These are phyloP conservation scores for Microbotryum violaceum DNA, from an alignment of 1,284 basidiomycete genomes.

Conservation along the genomic window DNA sequence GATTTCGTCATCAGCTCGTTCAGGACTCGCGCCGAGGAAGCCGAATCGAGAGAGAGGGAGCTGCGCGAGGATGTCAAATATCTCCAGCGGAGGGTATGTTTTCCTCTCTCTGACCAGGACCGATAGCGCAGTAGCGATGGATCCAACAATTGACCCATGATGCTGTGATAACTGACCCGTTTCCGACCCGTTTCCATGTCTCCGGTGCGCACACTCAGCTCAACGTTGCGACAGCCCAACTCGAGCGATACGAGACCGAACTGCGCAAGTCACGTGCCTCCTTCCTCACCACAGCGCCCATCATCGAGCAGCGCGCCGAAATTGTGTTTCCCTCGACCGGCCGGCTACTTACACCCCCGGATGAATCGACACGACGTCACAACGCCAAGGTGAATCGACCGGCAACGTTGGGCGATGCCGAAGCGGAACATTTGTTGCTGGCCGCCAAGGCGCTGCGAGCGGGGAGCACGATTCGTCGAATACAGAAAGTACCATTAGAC, in stretches of 20 bases:
- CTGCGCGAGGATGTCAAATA: constrained; percentile 2
- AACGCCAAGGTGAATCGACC: neutral
- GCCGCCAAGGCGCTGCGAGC: constrained; percentile 36
- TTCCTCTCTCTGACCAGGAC: neutral
- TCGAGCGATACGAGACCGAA: constrained; percentile 12
- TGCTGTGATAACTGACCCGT: too few species aligned
- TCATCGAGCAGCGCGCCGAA: constrained; percentile 16
- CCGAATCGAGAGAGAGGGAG: too few species aligned
- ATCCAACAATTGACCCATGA: too few species aligned
- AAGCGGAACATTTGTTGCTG: constrained; percentile 43
- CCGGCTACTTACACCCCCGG: neutral
- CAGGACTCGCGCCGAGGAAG: too few species aligned
- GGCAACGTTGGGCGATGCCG: constrained; percentile 42
- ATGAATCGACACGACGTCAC: neutral
- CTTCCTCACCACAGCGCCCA: constrained; percentile 19
- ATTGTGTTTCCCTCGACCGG: constrained; percentile 2
- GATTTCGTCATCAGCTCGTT: too few species aligned
- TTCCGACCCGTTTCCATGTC: neutral
- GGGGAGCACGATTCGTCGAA: constrained; percentile 16
- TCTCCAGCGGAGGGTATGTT: constrained; percentile 2
- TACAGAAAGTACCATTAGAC: constrained; percentile 15
- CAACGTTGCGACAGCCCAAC: constrained; percentile 7
- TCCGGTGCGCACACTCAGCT: constrained; percentile 16
- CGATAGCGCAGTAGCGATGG: neutral
- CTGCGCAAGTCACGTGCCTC: constrained; percentile 18